Percentiles rank a stretch among this genome's conserved stretches.
These are phyloP conservation scores for Talaromyces thailandensis DNA, from an alignment of 495 filamentous ascomycete species.

Conservation along the genomic window DNA sequence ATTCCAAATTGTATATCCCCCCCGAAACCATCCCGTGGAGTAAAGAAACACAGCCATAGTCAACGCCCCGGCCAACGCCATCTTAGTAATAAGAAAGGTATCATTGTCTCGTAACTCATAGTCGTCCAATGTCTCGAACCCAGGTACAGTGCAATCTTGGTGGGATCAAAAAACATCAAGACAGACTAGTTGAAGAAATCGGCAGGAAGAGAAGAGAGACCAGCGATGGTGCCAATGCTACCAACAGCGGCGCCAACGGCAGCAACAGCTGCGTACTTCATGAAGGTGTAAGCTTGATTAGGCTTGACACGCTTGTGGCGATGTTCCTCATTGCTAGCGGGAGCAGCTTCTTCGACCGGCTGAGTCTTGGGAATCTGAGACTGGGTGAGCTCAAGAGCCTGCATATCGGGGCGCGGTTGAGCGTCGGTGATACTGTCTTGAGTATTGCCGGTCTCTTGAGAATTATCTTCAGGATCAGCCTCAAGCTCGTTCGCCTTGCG, in stretches of 20 bases:
- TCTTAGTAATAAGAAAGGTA: not conserved
- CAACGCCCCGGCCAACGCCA: not conserved
- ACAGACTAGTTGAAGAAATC: constrained; percentile 24
- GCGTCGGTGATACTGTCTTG: constrained; percentile 17
- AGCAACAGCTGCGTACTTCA: constrained; percentile 35
- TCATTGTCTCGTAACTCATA: not conserved
- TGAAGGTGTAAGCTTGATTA: constrained; percentile 13
- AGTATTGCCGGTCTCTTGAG: not conserved
- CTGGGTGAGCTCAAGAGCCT: not conserved
- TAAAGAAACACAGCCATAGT: not conserved
- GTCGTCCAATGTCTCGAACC: not conserved
- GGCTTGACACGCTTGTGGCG: constrained; percentile 26
- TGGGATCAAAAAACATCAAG: not conserved
- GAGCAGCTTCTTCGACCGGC: not conserved
- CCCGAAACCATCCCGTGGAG: not conserved
- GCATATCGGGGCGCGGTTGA: constrained; percentile 11
- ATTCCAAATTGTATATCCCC: not conserved
- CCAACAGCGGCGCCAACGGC: constrained; percentile 36
- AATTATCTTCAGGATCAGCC: not conserved
- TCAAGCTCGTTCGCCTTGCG: constrained; percentile 23
- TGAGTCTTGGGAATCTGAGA: not conserved
- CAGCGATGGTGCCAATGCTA: constrained; percentile 39
- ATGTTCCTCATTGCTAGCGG: constrained; percentile 7
- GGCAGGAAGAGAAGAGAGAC: constrained; percentile 34
- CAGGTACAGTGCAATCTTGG: not conserved